phyloP scores from a whole-genome alignment of 306 rosid species.

The Betula pendula region DNA sequence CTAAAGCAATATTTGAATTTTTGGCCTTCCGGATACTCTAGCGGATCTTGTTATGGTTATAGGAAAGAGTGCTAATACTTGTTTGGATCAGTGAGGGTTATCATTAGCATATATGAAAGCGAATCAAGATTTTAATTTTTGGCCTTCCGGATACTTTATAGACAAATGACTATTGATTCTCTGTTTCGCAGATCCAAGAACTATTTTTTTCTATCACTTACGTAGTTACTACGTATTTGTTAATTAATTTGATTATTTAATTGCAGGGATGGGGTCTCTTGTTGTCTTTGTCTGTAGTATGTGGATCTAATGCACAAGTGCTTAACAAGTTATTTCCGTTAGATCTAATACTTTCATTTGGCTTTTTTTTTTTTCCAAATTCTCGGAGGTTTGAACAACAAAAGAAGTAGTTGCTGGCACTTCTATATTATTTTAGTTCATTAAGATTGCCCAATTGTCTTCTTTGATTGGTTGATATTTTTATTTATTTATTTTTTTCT shows the following conservation, averaged over 20 bases:
- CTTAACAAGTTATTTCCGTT: neutral
- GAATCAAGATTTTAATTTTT: neutral
- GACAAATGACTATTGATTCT: neutral
- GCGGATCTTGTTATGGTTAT: no score
- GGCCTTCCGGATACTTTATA: no score
- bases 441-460: neutral
- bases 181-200: neutral
- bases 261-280: neutral
- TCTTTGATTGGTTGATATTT: neutral
- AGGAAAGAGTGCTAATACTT: neutral
- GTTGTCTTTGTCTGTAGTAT: neutral
- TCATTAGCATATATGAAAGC: neutral
- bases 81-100: neutral
- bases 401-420: neutral
- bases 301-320: neutral
- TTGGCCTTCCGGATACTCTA: no score
- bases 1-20: neutral
- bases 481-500: neutral
- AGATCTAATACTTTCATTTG: constrained; percentile 8
- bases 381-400: neutral
- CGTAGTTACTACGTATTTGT: neutral
- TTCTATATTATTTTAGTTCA: neutral
- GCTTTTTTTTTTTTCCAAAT: neutral
- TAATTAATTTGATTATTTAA: neutral
- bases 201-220: neutral